Evolutionary conservation across 495 filamentous ascomycete genomes (phyloP).

Genomic region (Aspergillus biplanus): DNA sequence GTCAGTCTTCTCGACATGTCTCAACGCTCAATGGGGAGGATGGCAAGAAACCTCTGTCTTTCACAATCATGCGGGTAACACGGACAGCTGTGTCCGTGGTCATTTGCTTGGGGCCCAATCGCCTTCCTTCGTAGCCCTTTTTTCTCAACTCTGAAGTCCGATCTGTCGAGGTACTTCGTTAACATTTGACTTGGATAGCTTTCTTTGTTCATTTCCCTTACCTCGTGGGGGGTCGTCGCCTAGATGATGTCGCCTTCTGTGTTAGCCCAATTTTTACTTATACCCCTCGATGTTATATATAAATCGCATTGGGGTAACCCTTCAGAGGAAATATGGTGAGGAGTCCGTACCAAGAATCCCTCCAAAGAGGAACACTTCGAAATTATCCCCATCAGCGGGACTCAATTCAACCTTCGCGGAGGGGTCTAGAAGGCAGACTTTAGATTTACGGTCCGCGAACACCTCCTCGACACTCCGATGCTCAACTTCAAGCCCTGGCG

Average conservation of each 20-base stretch:
- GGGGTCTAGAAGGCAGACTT: slow-evolving; percentile 89
- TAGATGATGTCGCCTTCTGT: slow-evolving; percentile 34
- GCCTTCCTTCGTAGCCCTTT: slow-evolving; percentile 87
- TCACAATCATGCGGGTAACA: slow-evolving; percentile 86
- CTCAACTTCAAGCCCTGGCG: slow-evolving; percentile 67
- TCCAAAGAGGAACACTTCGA: slow-evolving; percentile 93
- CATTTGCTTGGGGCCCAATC: slow-evolving; percentile 94
- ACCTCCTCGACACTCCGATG: slow-evolving; percentile 75
- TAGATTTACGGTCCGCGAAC: slow-evolving; percentile 64
- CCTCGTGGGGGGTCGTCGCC: slow-evolving; percentile 95
- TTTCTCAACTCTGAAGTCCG: slow-evolving; percentile 89
- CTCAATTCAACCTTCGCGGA: slow-evolving; percentile 75
- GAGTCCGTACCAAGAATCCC: slow-evolving; percentile 81
- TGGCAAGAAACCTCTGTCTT: slow-evolving; percentile 66
- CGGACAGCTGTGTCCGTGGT: slow-evolving; percentile 96
- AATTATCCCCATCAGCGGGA: slow-evolving; percentile 78
- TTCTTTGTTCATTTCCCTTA: slow-evolving; percentile 44
- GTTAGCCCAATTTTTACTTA: slow-evolving; percentile 14
- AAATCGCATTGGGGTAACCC: too few species aligned
- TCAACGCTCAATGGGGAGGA: neutral
- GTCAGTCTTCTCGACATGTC: slow-evolving; percentile 21
- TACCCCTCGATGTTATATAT: too few species aligned
- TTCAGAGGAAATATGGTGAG: neutral
- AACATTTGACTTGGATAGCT: neutral
- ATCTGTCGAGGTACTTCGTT: slow-evolving; percentile 54